Conservation (phyloP, 805 yeast species). For the Myxozyma vanderwaltii region DNA sequence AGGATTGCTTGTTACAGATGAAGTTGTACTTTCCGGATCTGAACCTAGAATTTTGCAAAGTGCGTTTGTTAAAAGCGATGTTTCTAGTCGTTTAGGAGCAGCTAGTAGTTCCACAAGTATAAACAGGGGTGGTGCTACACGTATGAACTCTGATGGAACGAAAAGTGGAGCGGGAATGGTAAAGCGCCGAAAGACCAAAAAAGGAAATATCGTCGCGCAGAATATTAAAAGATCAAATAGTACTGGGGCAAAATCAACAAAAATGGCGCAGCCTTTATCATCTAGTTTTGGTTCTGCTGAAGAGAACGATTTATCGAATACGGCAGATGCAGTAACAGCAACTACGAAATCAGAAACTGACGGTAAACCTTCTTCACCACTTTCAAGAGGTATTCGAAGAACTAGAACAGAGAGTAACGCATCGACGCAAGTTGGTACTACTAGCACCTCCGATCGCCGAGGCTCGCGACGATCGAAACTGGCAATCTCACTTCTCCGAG, state of each 20-base stretch:
- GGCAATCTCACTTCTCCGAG: conserved; percentile 29
- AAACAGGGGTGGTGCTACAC: too few relatives aligned
- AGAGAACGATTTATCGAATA: background rate
- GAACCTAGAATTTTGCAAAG: conserved; percentile 14
- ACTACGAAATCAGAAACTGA: background rate
- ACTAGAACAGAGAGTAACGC: conserved; percentile 8
- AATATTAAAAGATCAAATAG: conserved; percentile 3
- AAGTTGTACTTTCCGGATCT: conserved; percentile 16
- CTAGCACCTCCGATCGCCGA: background rate
- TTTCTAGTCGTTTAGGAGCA: background rate
- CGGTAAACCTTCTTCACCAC: background rate
- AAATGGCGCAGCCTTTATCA: conserved; percentile 17
- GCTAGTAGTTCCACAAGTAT: too few relatives aligned
- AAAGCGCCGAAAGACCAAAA: conserved; percentile 23
- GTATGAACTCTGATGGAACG: too few relatives aligned
- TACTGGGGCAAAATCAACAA: background rate
- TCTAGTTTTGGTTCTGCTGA: conserved; percentile 8
- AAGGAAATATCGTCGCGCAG: conserved; percentile 27
- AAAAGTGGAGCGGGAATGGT: conserved; percentile 12
- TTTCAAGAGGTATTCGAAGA: background rate
- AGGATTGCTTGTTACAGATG: conserved; percentile 25
- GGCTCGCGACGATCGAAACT: conserved; percentile 9
- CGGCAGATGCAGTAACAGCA: background rate
- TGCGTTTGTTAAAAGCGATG: conserved; percentile 2
- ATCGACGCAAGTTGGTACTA: background rate